A percentile compares a stretch with the other conserved stretches of the same genome.
phyloP scores from a whole-genome alignment of 2,329 filamentous ascomycete species.

The Parasarocladium wereldwijsianum region DNA sequence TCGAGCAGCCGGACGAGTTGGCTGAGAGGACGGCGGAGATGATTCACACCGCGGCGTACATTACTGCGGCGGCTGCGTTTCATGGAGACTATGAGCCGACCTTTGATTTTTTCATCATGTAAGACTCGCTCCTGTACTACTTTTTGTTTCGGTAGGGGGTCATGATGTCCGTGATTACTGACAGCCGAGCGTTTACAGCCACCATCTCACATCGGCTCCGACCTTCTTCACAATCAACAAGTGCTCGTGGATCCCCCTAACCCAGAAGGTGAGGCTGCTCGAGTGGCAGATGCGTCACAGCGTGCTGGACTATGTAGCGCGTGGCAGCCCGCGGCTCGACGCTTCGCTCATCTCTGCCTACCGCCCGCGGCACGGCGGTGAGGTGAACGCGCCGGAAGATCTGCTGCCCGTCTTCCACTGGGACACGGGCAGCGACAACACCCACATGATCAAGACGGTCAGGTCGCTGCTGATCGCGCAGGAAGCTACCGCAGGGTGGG shows the following conservation, averaged over 20 bases:
- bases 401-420: constrained; percentile 32
- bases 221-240: constrained; percentile 58
- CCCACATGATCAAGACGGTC: constrained; percentile 64
- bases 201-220: constrained; percentile 56
- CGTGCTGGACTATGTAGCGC: constrained; percentile 57
- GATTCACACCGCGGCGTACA: constrained; percentile 46
- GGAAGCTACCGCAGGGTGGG: constrained; percentile 28
- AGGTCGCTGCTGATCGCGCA: constrained; percentile 55
- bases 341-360: constrained; percentile 47
- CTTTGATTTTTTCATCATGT: constrained; percentile 67
- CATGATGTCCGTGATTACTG: no score
- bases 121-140: constrained; percentile 9
- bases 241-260: constrained; percentile 42
- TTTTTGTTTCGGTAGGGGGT: neutral
- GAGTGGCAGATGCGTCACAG: constrained; percentile 73
- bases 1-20: constrained; percentile 41
- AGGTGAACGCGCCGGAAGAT: constrained; percentile 28
- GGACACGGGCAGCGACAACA: constrained; percentile 55
- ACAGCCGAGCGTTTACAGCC: constrained; percentile 30
- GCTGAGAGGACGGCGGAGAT: constrained; percentile 43
- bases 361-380: constrained; percentile 27
- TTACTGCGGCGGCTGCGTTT: constrained; percentile 41
- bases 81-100: constrained; percentile 50
- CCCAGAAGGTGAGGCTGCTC: constrained; percentile 53
- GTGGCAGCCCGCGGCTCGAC: constrained; percentile 45